Percentiles rank a stretch among this genome's conserved stretches.
phyloP scores from a whole-genome alignment of 805 yeast genomes.

The Nakazawaea wyomingensis region DNA sequence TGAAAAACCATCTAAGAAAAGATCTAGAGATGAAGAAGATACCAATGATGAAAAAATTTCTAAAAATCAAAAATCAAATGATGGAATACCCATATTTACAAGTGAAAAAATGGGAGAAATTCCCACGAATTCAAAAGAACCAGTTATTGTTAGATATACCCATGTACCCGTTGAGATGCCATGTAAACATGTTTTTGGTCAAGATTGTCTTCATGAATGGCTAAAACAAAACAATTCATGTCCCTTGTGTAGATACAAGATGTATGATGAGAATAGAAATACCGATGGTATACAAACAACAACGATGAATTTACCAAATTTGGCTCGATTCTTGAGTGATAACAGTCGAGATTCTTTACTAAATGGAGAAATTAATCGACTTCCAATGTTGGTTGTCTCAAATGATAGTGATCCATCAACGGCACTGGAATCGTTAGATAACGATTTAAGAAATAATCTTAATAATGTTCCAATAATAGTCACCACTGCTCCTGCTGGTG shows the following conservation, averaged over 20 bases:
- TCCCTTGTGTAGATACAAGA: constrained; percentile 73
- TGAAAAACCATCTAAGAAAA: constrained; percentile 23
- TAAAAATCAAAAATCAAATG: constrained; percentile 5
- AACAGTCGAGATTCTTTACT: constrained; percentile 22
- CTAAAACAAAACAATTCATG: constrained; percentile 67
- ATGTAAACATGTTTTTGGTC: constrained; percentile 84
- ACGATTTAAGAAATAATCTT: constrained; percentile 13
- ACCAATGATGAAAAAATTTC: constrained; percentile 8
- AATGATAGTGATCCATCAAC: constrained; percentile 19
- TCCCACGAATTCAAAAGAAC: neutral
- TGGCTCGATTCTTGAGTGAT: constrained; percentile 28
- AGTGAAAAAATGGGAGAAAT: constrained; percentile 4
- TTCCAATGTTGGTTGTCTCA: constrained; percentile 26
- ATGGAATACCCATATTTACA: constrained; percentile 4
- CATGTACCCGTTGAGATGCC: constrained; percentile 76
- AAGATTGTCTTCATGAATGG: constrained; percentile 84
- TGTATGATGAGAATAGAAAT: constrained; percentile 28
- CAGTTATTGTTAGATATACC: constrained; percentile 24
- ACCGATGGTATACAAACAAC: constrained; percentile 17
- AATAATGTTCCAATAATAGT: constrained; percentile 14
- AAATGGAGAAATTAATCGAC: constrained; percentile 25
- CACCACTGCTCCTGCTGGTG: constrained; percentile 12
- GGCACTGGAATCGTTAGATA: constrained; percentile 11
- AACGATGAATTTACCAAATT: constrained; percentile 30
- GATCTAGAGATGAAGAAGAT: constrained; percentile 6